A percentile compares a stretch with the other conserved stretches of the same genome.
Conservation (phyloP, 1,139 yeast species). For the Zygoascus sp. region DNA sequence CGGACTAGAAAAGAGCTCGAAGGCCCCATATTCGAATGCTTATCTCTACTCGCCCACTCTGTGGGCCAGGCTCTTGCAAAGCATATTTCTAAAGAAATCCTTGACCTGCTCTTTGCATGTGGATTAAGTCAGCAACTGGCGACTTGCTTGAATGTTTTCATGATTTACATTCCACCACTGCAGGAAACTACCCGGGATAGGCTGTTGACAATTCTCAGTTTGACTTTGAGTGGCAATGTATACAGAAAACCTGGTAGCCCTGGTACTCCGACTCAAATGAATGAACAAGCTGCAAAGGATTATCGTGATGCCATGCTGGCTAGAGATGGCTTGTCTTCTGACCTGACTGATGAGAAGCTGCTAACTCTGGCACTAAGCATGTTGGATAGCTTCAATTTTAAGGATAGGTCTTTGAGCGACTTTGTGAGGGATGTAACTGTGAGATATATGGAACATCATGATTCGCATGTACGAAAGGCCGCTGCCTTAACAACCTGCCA, state of each 20-base stretch:
- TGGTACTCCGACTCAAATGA: conserved; percentile 48
- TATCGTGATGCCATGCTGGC: conserved; percentile 71
- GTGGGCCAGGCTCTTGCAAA: conserved; percentile 95
- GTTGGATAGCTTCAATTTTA: conserved; percentile 70
- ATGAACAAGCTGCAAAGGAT: conserved; percentile 63
- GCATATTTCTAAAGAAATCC: conserved; percentile 74
- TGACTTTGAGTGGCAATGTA: conserved; percentile 74
- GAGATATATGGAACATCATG: conserved; percentile 73
- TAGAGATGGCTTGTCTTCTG: conserved; percentile 47
- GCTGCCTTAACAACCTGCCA: conserved; percentile 83
- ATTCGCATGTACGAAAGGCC: conserved; percentile 71
- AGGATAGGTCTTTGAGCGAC: conserved; percentile 72
- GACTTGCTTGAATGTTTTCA: conserved; percentile 63
- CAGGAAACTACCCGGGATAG: conserved; percentile 68
- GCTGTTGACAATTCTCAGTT: conserved; percentile 66
- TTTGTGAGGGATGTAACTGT: conserved; percentile 82
- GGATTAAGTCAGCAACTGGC: conserved; percentile 79
- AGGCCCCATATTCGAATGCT: conserved; percentile 83
- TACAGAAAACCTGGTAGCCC: conserved; percentile 91
- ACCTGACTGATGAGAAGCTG: conserved; percentile 46
- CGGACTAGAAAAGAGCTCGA: conserved; percentile 62
- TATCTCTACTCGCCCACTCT: conserved; percentile 80
- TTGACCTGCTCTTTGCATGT: conserved; percentile 76
- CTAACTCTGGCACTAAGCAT: conserved; percentile 67
- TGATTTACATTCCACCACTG: conserved; percentile 73